These are phyloP conservation scores for Phytophthora pistaciae DNA, from an alignment of 352 stramenopile species.

Conservation along the genomic window DNA sequence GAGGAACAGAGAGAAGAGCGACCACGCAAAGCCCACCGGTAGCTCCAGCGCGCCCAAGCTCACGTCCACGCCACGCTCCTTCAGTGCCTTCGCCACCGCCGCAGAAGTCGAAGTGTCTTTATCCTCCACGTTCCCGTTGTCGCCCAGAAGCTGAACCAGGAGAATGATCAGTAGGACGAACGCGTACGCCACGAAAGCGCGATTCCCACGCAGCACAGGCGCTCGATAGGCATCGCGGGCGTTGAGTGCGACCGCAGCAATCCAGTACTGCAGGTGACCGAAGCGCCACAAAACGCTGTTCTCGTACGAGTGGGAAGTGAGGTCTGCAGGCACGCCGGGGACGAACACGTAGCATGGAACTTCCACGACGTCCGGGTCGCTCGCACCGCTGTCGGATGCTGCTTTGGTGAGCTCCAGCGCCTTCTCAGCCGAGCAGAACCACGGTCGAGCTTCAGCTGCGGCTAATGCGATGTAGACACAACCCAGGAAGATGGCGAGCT, in stretches of 20 bases:
- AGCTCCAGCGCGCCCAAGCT: slow-evolving; percentile 64
- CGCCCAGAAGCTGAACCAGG: slow-evolving; percentile 70
- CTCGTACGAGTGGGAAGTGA: slow-evolving; percentile 81
- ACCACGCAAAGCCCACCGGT: slow-evolving; percentile 60
- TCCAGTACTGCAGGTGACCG: slow-evolving; percentile 82
- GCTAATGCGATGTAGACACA: slow-evolving; percentile 70
- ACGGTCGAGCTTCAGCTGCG: slow-evolving; percentile 54
- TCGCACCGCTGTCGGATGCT: slow-evolving; percentile 25
- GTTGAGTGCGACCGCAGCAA: slow-evolving; percentile 77
- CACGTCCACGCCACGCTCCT: slow-evolving; percentile 56
- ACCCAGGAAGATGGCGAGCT: slow-evolving; percentile 62
- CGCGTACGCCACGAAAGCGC: slow-evolving; percentile 57
- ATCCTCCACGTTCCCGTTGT: slow-evolving; percentile 67
- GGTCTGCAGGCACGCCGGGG: slow-evolving; percentile 50
- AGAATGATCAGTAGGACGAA: slow-evolving; percentile 65
- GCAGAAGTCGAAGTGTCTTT: slow-evolving; percentile 51
- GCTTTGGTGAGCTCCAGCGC: slow-evolving; percentile 53
- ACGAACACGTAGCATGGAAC: slow-evolving; percentile 75
- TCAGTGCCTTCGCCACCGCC: slow-evolving; percentile 39
- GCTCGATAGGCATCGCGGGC: slow-evolving; percentile 67
- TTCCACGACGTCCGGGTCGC: slow-evolving; percentile 49
- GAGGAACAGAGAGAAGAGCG: slow-evolving; percentile 76
- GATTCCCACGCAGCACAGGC: slow-evolving; percentile 62
- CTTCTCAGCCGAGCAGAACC: slow-evolving; percentile 70
- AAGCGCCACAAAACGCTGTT: slow-evolving; percentile 85